These are phyloP conservation scores for Chaetomiaceae sp. DNA, from an alignment of 2,329 filamentous ascomycete genomes.

Conservation along the genomic window DNA sequence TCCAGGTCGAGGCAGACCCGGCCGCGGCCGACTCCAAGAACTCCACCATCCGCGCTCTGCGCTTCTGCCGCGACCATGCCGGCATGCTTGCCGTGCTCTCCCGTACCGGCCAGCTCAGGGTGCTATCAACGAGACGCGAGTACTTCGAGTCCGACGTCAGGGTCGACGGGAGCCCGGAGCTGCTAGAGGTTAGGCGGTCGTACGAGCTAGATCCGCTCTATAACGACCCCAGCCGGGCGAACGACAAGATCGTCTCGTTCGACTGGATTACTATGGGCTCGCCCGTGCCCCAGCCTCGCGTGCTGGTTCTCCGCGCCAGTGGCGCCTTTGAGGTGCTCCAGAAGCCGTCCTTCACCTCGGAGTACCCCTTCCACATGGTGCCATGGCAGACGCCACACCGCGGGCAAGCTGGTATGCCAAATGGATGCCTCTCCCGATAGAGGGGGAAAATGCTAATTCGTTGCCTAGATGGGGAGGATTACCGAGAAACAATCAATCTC, in stretches of 20 bases:
- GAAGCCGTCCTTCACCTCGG: conserved; percentile 51
- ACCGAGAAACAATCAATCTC: conserved; percentile 53
- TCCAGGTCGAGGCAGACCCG: conserved; percentile 48
- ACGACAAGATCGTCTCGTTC: conserved; percentile 60
- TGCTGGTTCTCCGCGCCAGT: conserved; percentile 54
- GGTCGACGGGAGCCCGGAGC: conserved; percentile 47
- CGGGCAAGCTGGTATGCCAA: conserved; percentile 44
- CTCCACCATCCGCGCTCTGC: conserved; percentile 56
- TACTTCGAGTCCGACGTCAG: conserved; percentile 36
- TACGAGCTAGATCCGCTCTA: conserved; percentile 57
- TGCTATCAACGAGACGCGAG: conserved; percentile 54
- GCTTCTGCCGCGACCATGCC: conserved; percentile 56
- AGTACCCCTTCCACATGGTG: conserved; percentile 54
- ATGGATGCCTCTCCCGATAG: not conserved
- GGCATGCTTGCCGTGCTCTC: conserved; percentile 58
- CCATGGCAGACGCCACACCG: conserved; percentile 56
- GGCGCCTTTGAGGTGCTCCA: conserved; percentile 57
- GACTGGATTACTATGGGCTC: conserved; percentile 59
- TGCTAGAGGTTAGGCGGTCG: conserved; percentile 54
- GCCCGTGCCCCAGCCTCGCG: conserved; percentile 48
- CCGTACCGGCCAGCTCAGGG: conserved; percentile 56
- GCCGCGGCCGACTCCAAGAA: conserved; percentile 48
- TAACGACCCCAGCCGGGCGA: conserved; percentile 44
- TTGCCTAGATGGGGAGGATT: conserved; percentile 40
- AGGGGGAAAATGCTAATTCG: not conserved